Percentiles rank a stretch among this genome's conserved stretches.
These are phyloP conservation scores for Leishmania martiniquensis DNA, from an alignment of 208 protist species.

Conservation along the genomic window DNA sequence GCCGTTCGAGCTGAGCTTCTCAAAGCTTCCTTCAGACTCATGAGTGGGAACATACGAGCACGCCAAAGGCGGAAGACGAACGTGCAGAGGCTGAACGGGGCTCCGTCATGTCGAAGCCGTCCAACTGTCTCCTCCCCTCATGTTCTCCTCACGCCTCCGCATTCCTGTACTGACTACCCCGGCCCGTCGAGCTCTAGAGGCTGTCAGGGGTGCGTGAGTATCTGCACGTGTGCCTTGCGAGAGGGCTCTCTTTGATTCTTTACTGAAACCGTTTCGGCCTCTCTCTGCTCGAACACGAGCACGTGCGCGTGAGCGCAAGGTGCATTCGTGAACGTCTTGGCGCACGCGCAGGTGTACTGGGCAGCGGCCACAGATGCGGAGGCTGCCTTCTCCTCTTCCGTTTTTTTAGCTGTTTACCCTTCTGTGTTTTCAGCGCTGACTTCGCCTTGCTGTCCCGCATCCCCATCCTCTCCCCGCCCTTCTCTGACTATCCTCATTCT, in stretches of 20 bases:
- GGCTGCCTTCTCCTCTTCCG: not conserved
- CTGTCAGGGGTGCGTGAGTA: not conserved
- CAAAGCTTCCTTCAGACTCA: too few species aligned
- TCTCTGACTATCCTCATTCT: too few species aligned
- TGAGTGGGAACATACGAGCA: not conserved
- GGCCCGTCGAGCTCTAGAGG: not conserved
- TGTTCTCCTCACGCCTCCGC: too few species aligned
- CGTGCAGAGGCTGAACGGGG: not conserved
- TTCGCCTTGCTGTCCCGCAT: too few species aligned
- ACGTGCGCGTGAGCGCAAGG: not conserved
- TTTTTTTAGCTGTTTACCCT: not conserved
- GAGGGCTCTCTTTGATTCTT: not conserved
- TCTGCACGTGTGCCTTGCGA: not conserved
- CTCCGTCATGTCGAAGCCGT: not conserved
- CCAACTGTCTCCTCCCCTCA: not conserved
- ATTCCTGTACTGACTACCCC: not conserved
- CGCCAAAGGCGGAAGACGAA: not conserved
- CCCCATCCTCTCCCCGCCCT: not conserved
- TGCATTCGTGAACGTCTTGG: too few species aligned
- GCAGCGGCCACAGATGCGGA: not conserved
- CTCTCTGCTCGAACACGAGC: not conserved
- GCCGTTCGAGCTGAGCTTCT: too few species aligned
- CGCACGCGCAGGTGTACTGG: too few species aligned
- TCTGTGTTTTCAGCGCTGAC: not conserved
- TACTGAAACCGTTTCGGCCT: not conserved